A percentile compares a stretch with the other conserved stretches of the same genome.
These are phyloP conservation scores for Peronospora farinosa DNA, from an alignment of 352 stramenopile genomes.

Conservation along the genomic window DNA sequence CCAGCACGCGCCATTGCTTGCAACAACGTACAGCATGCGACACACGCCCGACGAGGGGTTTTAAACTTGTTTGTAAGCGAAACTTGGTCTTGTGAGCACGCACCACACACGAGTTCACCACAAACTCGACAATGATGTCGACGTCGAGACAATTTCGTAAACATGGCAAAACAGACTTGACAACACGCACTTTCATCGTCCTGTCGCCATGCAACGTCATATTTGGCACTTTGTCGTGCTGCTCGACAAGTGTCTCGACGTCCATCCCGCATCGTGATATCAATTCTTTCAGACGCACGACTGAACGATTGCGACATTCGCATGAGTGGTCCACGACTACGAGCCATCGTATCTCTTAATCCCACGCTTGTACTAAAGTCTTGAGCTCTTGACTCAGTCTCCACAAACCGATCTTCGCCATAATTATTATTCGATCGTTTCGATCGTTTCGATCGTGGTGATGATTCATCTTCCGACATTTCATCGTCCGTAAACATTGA, in stretches of 20 bases:
- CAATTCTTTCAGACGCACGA: slow-evolving; percentile 29
- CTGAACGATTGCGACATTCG: slow-evolving; percentile 28
- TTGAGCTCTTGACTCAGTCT: slow-evolving; percentile 11
- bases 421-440: background rate
- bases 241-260: slow-evolving; percentile 11
- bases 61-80: slow-evolving; percentile 46
- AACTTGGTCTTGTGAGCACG: slow-evolving; percentile 62
- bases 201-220: slow-evolving; percentile 62
- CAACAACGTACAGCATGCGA: slow-evolving; percentile 54
- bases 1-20: slow-evolving; percentile 45
- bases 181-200: slow-evolving; percentile 57
- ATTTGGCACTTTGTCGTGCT: slow-evolving; percentile 44
- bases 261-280: slow-evolving; percentile 1
- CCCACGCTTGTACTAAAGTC: slow-evolving; percentile 31
- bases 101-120: slow-evolving; percentile 67
- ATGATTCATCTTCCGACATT: slow-evolving; percentile 26
- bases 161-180: slow-evolving; percentile 63
- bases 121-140: slow-evolving; percentile 79
- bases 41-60: slow-evolving; percentile 47
- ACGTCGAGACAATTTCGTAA: slow-evolving; percentile 64
- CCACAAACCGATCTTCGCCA: slow-evolving; percentile 14
- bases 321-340: slow-evolving; percentile 18
- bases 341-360: slow-evolving; percentile 10
- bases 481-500: slow-evolving; percentile 24
- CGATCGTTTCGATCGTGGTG: background rate